phyloP scores from a whole-genome alignment of 1,284 basidiomycete species.

The Boletus nobilissimus region DNA sequence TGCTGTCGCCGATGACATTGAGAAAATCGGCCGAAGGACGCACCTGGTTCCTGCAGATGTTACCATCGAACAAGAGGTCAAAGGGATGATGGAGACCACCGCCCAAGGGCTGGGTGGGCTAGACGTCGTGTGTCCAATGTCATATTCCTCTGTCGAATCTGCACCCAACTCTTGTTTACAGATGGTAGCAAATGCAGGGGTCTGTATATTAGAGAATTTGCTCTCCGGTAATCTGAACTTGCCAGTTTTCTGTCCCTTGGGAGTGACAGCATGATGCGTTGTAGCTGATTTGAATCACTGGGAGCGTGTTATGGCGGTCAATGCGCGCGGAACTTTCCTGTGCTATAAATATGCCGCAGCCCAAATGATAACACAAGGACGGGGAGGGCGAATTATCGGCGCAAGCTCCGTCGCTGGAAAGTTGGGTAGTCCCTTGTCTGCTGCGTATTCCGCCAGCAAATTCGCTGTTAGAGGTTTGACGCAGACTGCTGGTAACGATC shows the following conservation, averaged over 20 bases:
- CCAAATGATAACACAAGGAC: slow-evolving; percentile 51
- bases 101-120: slow-evolving; percentile 27
- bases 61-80: slow-evolving; percentile 24
- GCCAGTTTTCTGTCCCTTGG: not conserved
- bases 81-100: slow-evolving; percentile 14
- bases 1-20: slow-evolving; percentile 22
- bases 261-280: not conserved
- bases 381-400: slow-evolving; percentile 52
- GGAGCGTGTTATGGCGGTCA: slow-evolving; percentile 43
- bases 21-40: slow-evolving; percentile 30
- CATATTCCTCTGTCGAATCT: not conserved
- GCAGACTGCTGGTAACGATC: slow-evolving; percentile 33
- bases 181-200: slow-evolving; percentile 36
- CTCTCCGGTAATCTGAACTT: slow-evolving; percentile 12
- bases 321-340: slow-evolving; percentile 44
- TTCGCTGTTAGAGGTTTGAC: slow-evolving; percentile 47
- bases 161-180: not conserved
- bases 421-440: slow-evolving; percentile 6
- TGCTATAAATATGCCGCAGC: slow-evolving; percentile 50
- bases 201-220: not conserved
- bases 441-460: slow-evolving; percentile 43
- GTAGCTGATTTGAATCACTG: slow-evolving; percentile 38
- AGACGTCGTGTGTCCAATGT: slow-evolving; percentile 23
- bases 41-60: slow-evolving; percentile 32
- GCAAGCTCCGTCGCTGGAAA: slow-evolving; percentile 44